These are phyloP conservation scores for Cladorrhinum sp. DNA, from an alignment of 2,329 filamentous ascomycete species.

Conservation along the genomic window DNA sequence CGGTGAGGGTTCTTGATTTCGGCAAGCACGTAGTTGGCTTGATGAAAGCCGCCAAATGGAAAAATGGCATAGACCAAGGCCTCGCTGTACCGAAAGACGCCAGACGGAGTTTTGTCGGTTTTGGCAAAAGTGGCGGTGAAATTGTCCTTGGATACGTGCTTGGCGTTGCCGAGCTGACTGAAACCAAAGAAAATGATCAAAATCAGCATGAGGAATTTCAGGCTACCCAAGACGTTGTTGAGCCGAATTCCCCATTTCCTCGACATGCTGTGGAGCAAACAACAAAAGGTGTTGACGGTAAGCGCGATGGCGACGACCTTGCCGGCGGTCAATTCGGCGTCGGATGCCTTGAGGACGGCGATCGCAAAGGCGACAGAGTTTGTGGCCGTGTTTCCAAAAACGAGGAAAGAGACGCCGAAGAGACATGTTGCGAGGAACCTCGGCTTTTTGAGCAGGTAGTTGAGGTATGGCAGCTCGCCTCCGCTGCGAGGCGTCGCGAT, in stretches of 20 bases:
- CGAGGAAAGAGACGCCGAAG: constrained; percentile 20
- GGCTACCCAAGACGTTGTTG: constrained; percentile 20
- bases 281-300: constrained; percentile 17
- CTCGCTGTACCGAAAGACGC: constrained; percentile 15
- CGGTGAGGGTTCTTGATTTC: constrained; percentile 17
- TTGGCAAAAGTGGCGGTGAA: constrained; percentile 11
- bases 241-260: constrained; percentile 21
- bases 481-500: constrained; percentile 20
- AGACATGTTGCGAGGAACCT: constrained; percentile 19
- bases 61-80: constrained; percentile 19
- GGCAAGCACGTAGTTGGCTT: constrained; percentile 22
- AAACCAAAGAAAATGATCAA: constrained; percentile 17
- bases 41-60: constrained; percentile 21
- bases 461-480: constrained; percentile 21
- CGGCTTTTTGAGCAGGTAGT: constrained; percentile 19
- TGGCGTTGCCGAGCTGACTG: constrained; percentile 1
- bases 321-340: neutral
- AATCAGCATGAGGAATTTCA: constrained; percentile 18
- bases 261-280: constrained; percentile 21
- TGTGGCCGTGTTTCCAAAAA: constrained; percentile 20
- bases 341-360: constrained; percentile 15
- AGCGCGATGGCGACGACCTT: constrained; percentile 18
- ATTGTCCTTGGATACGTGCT: constrained; percentile 12
- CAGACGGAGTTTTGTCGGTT: constrained; percentile 12
- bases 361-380: constrained; percentile 20